Evolutionary conservation across 2,329 filamentous ascomycete species (phyloP).

Genomic region (Aspergillus ibericus): DNA sequence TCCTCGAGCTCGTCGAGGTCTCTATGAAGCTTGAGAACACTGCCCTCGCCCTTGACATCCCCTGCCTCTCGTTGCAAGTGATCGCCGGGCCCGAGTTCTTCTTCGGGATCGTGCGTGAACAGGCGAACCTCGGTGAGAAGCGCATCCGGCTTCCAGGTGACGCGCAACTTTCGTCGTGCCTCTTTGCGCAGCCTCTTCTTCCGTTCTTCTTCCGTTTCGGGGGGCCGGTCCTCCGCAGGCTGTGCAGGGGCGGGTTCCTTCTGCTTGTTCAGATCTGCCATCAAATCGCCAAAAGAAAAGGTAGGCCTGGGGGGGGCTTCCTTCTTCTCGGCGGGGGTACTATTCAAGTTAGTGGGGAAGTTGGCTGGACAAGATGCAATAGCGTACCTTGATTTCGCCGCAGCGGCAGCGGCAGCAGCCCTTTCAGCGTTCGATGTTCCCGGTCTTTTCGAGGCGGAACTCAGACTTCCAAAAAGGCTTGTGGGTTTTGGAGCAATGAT

Average conservation of each 20-base stretch:
- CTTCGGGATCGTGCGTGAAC: slow-evolving; percentile 64
- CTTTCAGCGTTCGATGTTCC: slow-evolving; percentile 52
- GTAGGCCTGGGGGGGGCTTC: slow-evolving; percentile 41
- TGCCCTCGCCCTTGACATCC: slow-evolving; percentile 59
- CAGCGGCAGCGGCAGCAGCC: slow-evolving; percentile 44
- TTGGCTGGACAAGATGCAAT: too few species aligned
- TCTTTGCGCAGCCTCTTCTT: slow-evolving; percentile 62
- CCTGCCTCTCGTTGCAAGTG: slow-evolving; percentile 59
- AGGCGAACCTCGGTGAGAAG: slow-evolving; percentile 57
- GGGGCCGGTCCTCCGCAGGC: slow-evolving; percentile 52
- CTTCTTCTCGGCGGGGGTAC: slow-evolving; percentile 36
- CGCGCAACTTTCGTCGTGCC: slow-evolving; percentile 59
- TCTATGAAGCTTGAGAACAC: slow-evolving; percentile 52
- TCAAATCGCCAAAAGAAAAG: slow-evolving; percentile 51
- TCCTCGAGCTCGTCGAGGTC: slow-evolving; percentile 60
- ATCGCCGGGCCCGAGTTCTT: slow-evolving; percentile 60
- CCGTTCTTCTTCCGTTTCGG: slow-evolving; percentile 62
- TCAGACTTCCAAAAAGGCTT: slow-evolving; percentile 48
- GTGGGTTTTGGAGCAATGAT: slow-evolving; percentile 45
- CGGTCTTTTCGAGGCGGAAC: slow-evolving; percentile 51
- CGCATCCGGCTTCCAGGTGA: slow-evolving; percentile 60
- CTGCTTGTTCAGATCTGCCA: slow-evolving; percentile 56
- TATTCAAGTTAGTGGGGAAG: slow-evolving; percentile 23
- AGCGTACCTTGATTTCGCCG: slow-evolving; percentile 36
- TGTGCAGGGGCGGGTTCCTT: slow-evolving; percentile 56